Percentiles rank a stretch among this genome's conserved stretches.
These are phyloP conservation scores for Metschnikowia kofuensis DNA, from an alignment of 805 yeast genomes.

Conservation along the genomic window DNA sequence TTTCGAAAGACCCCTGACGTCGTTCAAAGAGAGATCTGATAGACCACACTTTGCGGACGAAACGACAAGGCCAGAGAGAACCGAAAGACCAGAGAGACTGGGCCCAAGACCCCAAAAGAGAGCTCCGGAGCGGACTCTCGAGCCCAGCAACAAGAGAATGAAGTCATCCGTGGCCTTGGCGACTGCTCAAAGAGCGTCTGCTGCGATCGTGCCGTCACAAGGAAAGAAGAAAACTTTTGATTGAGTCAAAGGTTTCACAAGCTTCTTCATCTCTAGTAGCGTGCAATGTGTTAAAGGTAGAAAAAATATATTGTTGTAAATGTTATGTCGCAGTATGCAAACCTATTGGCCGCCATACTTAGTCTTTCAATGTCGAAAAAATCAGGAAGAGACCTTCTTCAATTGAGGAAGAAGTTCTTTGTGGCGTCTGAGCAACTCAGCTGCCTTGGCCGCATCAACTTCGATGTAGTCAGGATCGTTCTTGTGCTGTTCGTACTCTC, in stretches of 20 bases:
- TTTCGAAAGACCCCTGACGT: no score
- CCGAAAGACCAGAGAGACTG: constrained; percentile 8
- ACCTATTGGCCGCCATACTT: no score
- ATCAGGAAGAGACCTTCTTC: background rate
- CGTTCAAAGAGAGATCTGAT: background rate
- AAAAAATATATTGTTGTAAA: no score
- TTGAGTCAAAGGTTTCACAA: constrained; percentile 16
- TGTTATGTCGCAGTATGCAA: no score
- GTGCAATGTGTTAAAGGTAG: no score
- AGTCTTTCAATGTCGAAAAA: no score
- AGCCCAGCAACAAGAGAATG: constrained; percentile 44
- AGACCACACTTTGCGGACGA: background rate
- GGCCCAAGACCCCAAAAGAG: constrained; percentile 14
- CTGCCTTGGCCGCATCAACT: constrained; percentile 19
- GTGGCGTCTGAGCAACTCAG: constrained; percentile 15
- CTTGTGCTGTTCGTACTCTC: constrained; percentile 44
- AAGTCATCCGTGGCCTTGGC: constrained; percentile 86
- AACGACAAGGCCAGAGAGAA: constrained; percentile 4
- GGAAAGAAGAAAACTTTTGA: constrained; percentile 84
- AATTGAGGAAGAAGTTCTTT: constrained; percentile 7
- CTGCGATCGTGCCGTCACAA: constrained; percentile 83
- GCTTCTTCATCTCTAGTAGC: no score
- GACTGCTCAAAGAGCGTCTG: constrained; percentile 82
- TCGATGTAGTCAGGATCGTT: constrained; percentile 50
- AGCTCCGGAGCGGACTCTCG: constrained; percentile 12